A percentile compares a stretch with the other conserved stretches of the same genome.
Evolutionary conservation across 140 eudicot species (phyloP).

Genomic region (Cichorium intybus): DNA sequence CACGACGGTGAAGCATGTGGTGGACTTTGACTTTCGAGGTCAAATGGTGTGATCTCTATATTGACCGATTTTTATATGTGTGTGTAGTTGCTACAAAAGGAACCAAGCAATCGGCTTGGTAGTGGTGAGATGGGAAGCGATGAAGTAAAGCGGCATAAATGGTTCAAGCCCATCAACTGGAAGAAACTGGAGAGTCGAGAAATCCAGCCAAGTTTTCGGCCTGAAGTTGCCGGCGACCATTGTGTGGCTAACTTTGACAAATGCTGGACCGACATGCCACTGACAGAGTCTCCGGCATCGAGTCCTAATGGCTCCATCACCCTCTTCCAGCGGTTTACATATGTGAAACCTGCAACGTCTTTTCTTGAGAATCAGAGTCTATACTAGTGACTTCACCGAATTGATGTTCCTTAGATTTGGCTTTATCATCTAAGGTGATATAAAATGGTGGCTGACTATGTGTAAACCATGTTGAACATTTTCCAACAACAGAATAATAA

Average conservation of each 20-base stretch:
- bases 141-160: conserved; percentile 71
- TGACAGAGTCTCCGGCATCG: conserved; percentile 70
- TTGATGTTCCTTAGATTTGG: not conserved
- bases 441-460: not conserved
- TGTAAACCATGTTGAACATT: not conserved
- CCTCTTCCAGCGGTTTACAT: conserved; percentile 67
- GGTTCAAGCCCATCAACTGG: conserved; percentile 93
- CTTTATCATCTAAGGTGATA: not conserved
- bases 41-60: not conserved
- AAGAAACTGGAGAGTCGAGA: conserved; percentile 65
- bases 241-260: conserved; percentile 86
- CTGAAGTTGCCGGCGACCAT: conserved; percentile 64
- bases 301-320: conserved; percentile 55
- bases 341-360: conserved; percentile 69
- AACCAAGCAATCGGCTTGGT: conserved; percentile 72
- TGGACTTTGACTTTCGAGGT: not conserved
- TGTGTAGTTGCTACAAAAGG: conserved; percentile 73
- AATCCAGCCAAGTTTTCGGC: conserved; percentile 67
- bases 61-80: not conserved
- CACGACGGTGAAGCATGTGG: too few relatives aligned
- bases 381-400: conserved; percentile 6
- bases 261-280: conserved; percentile 66
- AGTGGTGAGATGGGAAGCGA: conserved; percentile 62
- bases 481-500: not conserved
- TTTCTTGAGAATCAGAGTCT: conserved; percentile 49